phyloP scores from a whole-genome alignment of 2,329 filamentous ascomycete species.

The Cladosporium sp. region DNA sequence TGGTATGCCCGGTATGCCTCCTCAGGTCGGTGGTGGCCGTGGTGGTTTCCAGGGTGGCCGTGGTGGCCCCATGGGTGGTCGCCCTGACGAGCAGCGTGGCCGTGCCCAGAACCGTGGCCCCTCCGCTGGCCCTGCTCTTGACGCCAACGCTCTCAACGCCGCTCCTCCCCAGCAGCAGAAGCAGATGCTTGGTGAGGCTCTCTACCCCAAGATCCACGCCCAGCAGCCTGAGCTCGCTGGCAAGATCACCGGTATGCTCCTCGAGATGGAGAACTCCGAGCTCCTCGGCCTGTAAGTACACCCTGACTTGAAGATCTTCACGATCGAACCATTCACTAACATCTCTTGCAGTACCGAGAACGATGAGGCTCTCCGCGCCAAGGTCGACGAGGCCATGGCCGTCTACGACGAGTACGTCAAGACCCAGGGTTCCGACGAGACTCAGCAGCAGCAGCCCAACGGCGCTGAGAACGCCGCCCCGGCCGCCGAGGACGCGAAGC shows the following conservation, averaged over 20 bases:
- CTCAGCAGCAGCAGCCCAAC: conserved; percentile 23
- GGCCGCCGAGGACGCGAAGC: conserved; percentile 28
- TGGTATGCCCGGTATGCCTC: conserved; percentile 44
- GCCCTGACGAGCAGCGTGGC: conserved; percentile 34
- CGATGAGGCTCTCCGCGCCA: conserved; percentile 79
- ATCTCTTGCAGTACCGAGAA: conserved; percentile 69
- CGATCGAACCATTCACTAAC: conserved; percentile 5
- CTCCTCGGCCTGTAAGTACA: conserved; percentile 94
- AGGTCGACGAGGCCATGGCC: conserved; percentile 94
- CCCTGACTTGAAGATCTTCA: conserved; percentile 33
- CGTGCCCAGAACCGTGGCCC: conserved; percentile 33
- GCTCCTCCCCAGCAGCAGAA: conserved; percentile 77
- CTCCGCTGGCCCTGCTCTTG: conserved; percentile 31
- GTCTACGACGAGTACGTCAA: conserved; percentile 99
- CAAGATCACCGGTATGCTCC: conserved; percentile 99
- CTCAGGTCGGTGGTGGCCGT: conserved; percentile 52
- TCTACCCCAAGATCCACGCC: conserved; percentile 96
- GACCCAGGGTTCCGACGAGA: conserved; percentile 55
- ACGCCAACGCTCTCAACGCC: conserved; percentile 47
- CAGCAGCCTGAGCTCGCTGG: conserved; percentile 94
- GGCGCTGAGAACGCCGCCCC: conserved; percentile 32
- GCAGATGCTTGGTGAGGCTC: conserved; percentile 94
- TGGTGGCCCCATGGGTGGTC: conserved; percentile 47
- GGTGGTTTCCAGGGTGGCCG: conserved; percentile 51
- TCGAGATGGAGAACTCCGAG: conserved; percentile 98